Percentiles rank a stretch among this genome's conserved stretches.
phyloP scores from a whole-genome alignment of 306 rosid species.

The Leucaena leucocephala region DNA sequence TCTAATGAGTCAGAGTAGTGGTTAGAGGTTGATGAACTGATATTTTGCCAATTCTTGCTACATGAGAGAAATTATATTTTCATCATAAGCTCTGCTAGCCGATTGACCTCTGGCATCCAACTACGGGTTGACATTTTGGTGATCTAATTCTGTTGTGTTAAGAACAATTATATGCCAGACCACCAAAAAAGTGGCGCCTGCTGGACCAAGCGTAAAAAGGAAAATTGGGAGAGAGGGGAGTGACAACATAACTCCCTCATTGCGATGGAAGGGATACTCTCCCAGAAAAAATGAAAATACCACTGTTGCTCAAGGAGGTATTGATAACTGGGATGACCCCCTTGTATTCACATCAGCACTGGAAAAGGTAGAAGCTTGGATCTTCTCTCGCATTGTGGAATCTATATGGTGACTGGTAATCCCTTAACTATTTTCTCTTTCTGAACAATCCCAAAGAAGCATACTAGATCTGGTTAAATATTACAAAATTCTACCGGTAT shows the following conservation, averaged over 20 bases:
- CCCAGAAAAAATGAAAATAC: conserved; percentile 45
- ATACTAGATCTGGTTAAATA: background rate
- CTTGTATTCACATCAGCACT: conserved; percentile 55
- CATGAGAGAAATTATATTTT: conserved; percentile 1
- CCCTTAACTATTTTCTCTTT: conserved; percentile 26
- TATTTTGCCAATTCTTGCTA: conserved; percentile 22
- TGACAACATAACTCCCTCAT: conserved; percentile 42
- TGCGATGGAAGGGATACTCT: conserved; percentile 57
- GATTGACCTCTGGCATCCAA: conserved; percentile 29
- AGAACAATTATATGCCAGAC: conserved; percentile 67
- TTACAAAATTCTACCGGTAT: background rate
- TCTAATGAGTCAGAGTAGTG: conserved; percentile 24
- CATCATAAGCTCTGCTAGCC: conserved; percentile 18
- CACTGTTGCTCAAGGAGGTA: conserved; percentile 43
- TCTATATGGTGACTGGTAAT: conserved; percentile 92
- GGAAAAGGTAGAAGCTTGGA: conserved; percentile 83
- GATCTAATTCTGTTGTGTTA: conserved; percentile 66
- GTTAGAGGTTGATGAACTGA: conserved; percentile 35
- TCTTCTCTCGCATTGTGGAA: conserved; percentile 80
- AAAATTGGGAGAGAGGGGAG: conserved; percentile 45
- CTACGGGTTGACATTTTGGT: conserved; percentile 80
- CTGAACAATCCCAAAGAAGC: conserved; percentile 9
- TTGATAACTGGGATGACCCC: conserved; percentile 64
- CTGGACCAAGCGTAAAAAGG: conserved; percentile 46
- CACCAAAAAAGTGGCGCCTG: conserved; percentile 33